phyloP scores from a whole-genome alignment of 192 early-diverging fungal species.

The Oehlia diaphana region DNA sequence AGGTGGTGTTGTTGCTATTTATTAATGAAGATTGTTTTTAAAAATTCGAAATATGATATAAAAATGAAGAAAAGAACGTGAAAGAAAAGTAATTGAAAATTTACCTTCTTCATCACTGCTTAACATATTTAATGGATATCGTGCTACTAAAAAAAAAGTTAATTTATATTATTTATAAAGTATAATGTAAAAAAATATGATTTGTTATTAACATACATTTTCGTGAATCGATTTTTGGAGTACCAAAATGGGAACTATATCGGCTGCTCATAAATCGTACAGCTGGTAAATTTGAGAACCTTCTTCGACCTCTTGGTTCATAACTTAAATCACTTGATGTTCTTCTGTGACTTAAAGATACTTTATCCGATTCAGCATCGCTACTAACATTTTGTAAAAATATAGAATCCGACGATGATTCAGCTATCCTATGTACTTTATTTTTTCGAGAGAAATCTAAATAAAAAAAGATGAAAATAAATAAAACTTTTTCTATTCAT shows the following conservation, averaged over 20 bases:
- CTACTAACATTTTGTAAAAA: conserved; percentile 4
- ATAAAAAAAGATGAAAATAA: background rate
- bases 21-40: background rate
- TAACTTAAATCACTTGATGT: conserved; percentile 16
- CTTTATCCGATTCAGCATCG: conserved; percentile 5
- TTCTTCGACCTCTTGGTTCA: background rate
- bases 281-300: background rate
- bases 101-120: conserved; percentile 2
- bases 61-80: background rate
- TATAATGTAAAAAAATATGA: background rate
- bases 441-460: background rate
- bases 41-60: background rate
- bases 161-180: background rate
- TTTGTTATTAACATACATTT: background rate
- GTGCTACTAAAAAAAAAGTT: background rate
- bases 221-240: background rate
- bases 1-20: background rate
- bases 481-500: background rate
- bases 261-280: background rate
- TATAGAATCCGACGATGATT: background rate
- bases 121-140: background rate
- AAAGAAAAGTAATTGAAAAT: background rate
- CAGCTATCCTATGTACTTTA: background rate
- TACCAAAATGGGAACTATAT: background rate
- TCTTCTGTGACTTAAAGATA: conserved; percentile 8